Base-by-base conservation (phyloP, 106 monocot species). In the Vanilla planifolia region DNA sequence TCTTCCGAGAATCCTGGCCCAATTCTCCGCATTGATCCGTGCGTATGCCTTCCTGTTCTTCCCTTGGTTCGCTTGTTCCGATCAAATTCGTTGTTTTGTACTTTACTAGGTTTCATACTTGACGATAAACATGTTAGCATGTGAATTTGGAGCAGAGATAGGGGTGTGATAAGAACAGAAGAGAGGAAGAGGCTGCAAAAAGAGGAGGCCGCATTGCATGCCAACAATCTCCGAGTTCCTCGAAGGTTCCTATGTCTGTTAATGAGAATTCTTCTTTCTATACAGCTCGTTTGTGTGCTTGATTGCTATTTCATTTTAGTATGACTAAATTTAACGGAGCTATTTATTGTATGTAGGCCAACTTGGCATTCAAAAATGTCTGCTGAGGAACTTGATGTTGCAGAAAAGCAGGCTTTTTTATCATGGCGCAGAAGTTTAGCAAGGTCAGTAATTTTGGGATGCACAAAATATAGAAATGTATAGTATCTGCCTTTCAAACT, bases 191-290 rank as follows among this genome's bases (percentile, higher is more conserved):
- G 56, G 56, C 64, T 71, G 58, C 80, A 65, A 62, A 76, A 68
- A 55, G 72, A 82, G 61, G 89, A 85, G 73, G 89, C 89, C 66
- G 94, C 82, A 19, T 57, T 95, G 73, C 75, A 95, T 42, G 86
- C 94, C 2, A 65, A 70, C 21, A 89, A 76, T 26, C 82, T 95
- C 8, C 75, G 76, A 43, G 89, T 95, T 47, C 94, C 94, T 7
- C 71, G 94, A 19, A 82, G 93, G 93, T 89, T 39, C 30, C 14
- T n/a, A 6, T 8, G 19, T 61, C 8, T 64, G 30, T 11, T 58
- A 13, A 13, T 57, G 3, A 1, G 13, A 37, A 24, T 51, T 57
- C 21, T 8, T 57, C 33, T 32, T 25, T n/a, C n/a, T n/a, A n/a
- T n/a, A n/a, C n/a, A n/a, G n/a, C 22, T 47, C 35, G 29, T 33